A percentile compares a stretch with the other conserved stretches of the same genome.
Evolutionary conservation across 2,329 filamentous ascomycete genomes (phyloP).

Genomic region (Nothophaeocryptopus gaeumannii): DNA sequence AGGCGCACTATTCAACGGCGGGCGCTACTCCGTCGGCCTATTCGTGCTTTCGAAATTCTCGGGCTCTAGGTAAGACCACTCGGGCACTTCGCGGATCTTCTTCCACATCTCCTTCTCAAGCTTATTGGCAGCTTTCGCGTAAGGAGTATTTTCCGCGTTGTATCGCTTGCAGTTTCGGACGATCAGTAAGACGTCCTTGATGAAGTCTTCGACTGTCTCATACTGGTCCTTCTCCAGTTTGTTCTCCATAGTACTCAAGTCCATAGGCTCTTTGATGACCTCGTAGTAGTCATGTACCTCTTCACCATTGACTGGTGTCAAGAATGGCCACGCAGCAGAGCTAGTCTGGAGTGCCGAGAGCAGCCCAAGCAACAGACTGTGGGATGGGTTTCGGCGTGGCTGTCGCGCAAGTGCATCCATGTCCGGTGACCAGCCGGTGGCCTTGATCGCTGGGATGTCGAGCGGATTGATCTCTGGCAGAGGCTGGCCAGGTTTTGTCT

Average conservation of each 20-base stretch:
- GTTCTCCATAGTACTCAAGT: conserved; percentile 89
- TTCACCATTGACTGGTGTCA: conserved; percentile 88
- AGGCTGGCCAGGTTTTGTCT: conserved; percentile 46
- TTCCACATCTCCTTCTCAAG: conserved; percentile 94
- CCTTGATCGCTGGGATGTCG: conserved; percentile 79
- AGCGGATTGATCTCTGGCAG: conserved; percentile 77
- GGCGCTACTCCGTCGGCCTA: conserved; percentile 22
- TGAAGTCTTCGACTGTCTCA: conserved; percentile 85
- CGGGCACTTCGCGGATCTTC: conserved; percentile 84
- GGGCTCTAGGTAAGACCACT: conserved; percentile 61
- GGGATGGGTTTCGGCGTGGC: conserved; percentile 92
- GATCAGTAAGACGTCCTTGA: conserved; percentile 79
- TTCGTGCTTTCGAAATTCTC: conserved; percentile 37
- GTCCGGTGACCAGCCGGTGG: conserved; percentile 90
- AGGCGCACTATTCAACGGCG: no score
- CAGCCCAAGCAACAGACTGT: conserved; percentile 87
- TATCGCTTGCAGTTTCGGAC: conserved; percentile 95
- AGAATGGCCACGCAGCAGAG: conserved; percentile 88
- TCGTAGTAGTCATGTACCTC: conserved; percentile 99
- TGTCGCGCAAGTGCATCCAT: conserved; percentile 97
- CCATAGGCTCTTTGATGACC: conserved; percentile 97
- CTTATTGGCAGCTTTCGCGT: conserved; percentile 92
- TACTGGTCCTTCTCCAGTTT: conserved; percentile 95
- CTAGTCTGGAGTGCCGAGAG: conserved; percentile 96
- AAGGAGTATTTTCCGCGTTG: conserved; percentile 92